Conservation (phyloP, 768 basidiomycete species). For the Lentinula boryana region DNA sequence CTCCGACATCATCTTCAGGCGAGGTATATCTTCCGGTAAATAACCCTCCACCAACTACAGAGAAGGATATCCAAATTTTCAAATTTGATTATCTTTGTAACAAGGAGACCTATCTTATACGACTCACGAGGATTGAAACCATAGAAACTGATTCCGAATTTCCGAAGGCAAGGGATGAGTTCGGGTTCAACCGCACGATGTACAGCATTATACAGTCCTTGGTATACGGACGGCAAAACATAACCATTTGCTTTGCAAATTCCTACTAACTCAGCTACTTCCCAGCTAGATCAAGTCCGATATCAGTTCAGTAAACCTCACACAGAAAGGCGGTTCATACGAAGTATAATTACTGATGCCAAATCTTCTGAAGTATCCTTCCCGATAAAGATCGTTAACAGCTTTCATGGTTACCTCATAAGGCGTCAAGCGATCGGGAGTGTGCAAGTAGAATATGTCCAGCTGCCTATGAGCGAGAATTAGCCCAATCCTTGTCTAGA, state of each 20-base stretch:
- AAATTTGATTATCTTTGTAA: not conserved
- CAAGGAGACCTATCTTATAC: not conserved
- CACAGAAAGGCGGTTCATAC: slow-evolving; percentile 22
- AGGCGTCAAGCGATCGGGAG: slow-evolving; percentile 51
- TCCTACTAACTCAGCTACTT: slow-evolving; percentile 54
- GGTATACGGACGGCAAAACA: slow-evolving; percentile 53
- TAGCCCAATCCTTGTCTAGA: not conserved
- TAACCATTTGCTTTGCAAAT: slow-evolving; percentile 47
- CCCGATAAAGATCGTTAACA: slow-evolving; percentile 47
- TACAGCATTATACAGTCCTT: slow-evolving; percentile 40
- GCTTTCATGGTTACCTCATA: slow-evolving; percentile 51
- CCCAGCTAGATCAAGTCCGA: slow-evolving; percentile 32
- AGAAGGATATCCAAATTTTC: slow-evolving; percentile 3
- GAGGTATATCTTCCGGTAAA: slow-evolving; percentile 49
- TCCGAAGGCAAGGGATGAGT: slow-evolving; percentile 51
- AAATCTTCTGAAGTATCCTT: slow-evolving; percentile 57
- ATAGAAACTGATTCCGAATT: slow-evolving; percentile 51
- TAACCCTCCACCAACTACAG: slow-evolving; percentile 51
- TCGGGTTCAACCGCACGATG: slow-evolving; percentile 35
- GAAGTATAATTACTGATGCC: slow-evolving; percentile 59
- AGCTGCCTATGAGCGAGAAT: slow-evolving; percentile 21
- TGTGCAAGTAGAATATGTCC: slow-evolving; percentile 54
- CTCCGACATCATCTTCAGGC: slow-evolving; percentile 32
- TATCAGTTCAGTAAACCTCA: not conserved
- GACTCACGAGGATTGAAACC: slow-evolving; percentile 48